phyloP scores from a whole-genome alignment of 495 filamentous ascomycete genomes.

The Mycothermus thermophilus region DNA sequence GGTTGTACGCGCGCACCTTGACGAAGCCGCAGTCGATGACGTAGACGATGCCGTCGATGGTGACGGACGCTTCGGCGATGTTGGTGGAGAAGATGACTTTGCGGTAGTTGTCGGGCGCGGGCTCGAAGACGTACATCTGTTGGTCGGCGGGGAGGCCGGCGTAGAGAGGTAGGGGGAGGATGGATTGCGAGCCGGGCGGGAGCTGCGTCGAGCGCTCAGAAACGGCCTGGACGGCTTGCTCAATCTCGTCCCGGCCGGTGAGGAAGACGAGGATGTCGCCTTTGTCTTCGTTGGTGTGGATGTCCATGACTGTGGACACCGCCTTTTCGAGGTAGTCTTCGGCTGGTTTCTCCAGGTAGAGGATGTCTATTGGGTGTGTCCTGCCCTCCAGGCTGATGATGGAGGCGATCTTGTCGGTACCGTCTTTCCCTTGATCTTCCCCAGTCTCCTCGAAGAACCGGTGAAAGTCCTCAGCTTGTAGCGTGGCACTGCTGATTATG shows the following conservation, averaged over 20 bases:
- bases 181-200: slow-evolving; percentile 50
- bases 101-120: slow-evolving; percentile 66
- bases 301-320: slow-evolving; percentile 81
- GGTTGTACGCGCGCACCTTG: slow-evolving; percentile 81
- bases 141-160: slow-evolving; percentile 78
- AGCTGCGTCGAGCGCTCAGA: slow-evolving; percentile 64
- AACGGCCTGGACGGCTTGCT: slow-evolving; percentile 61
- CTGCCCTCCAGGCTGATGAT: slow-evolving; percentile 87
- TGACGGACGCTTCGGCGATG: slow-evolving; percentile 90
- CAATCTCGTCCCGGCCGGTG: slow-evolving; percentile 90
- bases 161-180: slow-evolving; percentile 76
- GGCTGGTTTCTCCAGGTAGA: slow-evolving; percentile 66
- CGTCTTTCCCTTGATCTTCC: slow-evolving; percentile 23
- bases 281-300: slow-evolving; percentile 73
- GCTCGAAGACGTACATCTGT: slow-evolving; percentile 87
- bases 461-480: slow-evolving; percentile 83
- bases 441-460: slow-evolving; percentile 54
- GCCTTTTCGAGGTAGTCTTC: slow-evolving; percentile 85
- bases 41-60: slow-evolving; percentile 85
- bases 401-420: slow-evolving; percentile 39
- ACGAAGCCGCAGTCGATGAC: slow-evolving; percentile 89
- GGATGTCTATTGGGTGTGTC: slow-evolving; percentile 80
- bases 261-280: slow-evolving; percentile 90
- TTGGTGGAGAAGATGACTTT: slow-evolving; percentile 95
- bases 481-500: slow-evolving; percentile 84